Evolutionary conservation across 2,329 filamentous ascomycete genomes (phyloP), one percentile per base, ranked within the genome.

Genomic region (Blastomyces parvus): DNA sequence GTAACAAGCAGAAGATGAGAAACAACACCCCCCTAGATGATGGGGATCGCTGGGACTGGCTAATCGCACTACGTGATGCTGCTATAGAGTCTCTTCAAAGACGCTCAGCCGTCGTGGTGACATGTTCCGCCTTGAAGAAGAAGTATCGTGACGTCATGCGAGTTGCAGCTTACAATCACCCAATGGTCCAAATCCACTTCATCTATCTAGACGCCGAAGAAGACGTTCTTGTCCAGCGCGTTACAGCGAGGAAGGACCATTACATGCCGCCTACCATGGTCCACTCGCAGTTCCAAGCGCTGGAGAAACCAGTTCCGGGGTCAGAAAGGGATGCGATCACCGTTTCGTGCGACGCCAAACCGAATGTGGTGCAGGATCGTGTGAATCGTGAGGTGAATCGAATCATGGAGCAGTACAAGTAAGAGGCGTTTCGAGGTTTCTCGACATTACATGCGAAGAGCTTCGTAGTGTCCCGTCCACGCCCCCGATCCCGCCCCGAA

Each of bases 191-290:
- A 65, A 85, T 97, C 60, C 93, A 97, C 78, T 97, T 99, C 74
- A 87, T 99, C 69, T 99, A 93, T 78, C 86, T 99, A 48, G 84
- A 88, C 67, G 91, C 92, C 0, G 80, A 85, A 53, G 89, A 95
- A 75, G 83, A 86, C 63, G 82, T 89, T 11, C 83, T 97, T 38
- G 80, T 95, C 63, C 79, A 87, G 69, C 85, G 94, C 9, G 92
- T 97, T 9, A 81, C 82, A 42, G 80, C 83, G 48, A 85, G 94
- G 68, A 79, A 92, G 77, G 86, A 86, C 61, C 94, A 99, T 74
- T 99, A 94, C 77, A 97, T 99, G 92, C 93, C 94, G 70, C 88
- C 90, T 69, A 85, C 86, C 70, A 97, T 99, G 93, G 92, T 99
- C 9, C 87, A 89, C 71, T 96, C 91, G 77, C 94, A 99, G 74